Conservation (phyloP, 2,329 filamentous ascomycete species). For the Apiospora malaysiana region DNA sequence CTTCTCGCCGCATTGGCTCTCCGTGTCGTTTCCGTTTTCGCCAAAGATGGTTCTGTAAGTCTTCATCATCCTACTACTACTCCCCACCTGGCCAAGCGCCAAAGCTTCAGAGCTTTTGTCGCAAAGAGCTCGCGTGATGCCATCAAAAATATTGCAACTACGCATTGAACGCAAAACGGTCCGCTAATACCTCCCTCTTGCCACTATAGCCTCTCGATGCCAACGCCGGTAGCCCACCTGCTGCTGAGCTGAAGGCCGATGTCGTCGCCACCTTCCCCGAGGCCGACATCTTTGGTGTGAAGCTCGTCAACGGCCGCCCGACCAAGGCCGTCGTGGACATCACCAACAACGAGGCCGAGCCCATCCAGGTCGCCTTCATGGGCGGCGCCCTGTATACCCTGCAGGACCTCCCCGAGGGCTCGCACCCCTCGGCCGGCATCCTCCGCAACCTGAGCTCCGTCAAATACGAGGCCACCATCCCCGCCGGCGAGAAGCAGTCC, state of each 20-base stretch:
- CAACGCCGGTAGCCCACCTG: slow-evolving; percentile 24
- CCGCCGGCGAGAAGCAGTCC: slow-evolving; percentile 76
- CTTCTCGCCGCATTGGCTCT: slow-evolving; percentile 41
- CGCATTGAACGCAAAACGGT: background rate
- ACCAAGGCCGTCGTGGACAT: slow-evolving; percentile 84
- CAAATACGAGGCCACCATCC: slow-evolving; percentile 75
- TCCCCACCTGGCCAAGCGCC: background rate
- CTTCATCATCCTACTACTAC: background rate
- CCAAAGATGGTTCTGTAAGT: slow-evolving; percentile 39
- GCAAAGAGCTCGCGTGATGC: slow-evolving; percentile 5
- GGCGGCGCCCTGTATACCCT: slow-evolving; percentile 73
- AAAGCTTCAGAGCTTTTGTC: background rate
- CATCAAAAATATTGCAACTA: background rate
- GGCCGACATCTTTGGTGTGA: slow-evolving; percentile 89
- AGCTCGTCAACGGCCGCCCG: slow-evolving; percentile 90
- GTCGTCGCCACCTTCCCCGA: slow-evolving; percentile 68
- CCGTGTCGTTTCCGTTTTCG: slow-evolving; percentile 40
- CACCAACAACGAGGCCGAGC: slow-evolving; percentile 79
- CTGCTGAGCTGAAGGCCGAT: slow-evolving; percentile 64
- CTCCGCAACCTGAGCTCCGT: slow-evolving; percentile 85
- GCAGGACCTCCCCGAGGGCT: slow-evolving; percentile 56
- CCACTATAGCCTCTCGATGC: slow-evolving; percentile 33
- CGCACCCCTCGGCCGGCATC: slow-evolving; percentile 58
- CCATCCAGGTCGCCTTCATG: slow-evolving; percentile 78
- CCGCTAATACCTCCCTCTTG: background rate